phyloP scores from a whole-genome alignment of 495 filamentous ascomycete genomes.

The Hypoxylon rickii region DNA sequence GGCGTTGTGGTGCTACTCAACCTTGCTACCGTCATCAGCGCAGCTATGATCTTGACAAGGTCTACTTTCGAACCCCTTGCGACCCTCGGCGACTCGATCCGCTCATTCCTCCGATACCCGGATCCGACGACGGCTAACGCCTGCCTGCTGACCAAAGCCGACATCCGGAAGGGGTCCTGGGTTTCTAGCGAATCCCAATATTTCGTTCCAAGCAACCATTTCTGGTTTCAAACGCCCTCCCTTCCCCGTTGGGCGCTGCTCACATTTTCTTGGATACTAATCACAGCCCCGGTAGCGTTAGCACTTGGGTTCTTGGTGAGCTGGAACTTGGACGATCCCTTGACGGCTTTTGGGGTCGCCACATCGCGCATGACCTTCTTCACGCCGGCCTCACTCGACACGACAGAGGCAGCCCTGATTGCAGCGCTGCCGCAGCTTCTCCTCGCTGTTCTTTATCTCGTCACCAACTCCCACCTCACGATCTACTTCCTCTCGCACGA shows the following conservation, averaged over 20 bases:
- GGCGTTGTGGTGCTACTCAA: conserved; percentile 47
- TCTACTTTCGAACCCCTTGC: conserved; percentile 45
- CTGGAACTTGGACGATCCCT: conserved; percentile 23
- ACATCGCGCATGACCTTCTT: conserved; percentile 32
- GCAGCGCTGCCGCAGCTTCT: conserved; percentile 46
- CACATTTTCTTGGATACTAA: conserved; percentile 35
- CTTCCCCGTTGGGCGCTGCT: conserved; percentile 41
- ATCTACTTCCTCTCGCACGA: conserved; percentile 51
- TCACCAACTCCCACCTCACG: conserved; percentile 45
- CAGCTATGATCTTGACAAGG: conserved; percentile 39
- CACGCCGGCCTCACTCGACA: conserved; percentile 22
- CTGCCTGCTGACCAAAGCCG: conserved; percentile 47
- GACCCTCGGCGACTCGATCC: conserved; percentile 52
- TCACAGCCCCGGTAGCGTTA: conserved; percentile 36
- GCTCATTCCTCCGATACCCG: conserved; percentile 49
- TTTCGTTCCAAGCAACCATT: conserved; percentile 45
- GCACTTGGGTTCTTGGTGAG: conserved; percentile 36
- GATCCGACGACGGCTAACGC: conserved; percentile 36
- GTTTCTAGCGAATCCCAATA: conserved; percentile 41
- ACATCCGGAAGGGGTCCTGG: conserved; percentile 48
- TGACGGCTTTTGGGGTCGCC: conserved; percentile 40
- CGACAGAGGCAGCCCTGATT: conserved; percentile 37
- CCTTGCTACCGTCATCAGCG: conserved; percentile 41
- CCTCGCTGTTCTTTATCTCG: conserved; percentile 46
- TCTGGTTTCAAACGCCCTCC: conserved; percentile 48